Percentiles rank a stretch among this genome's conserved stretches.
Evolutionary conservation across 352 stramenopile genomes (phyloP).

Genomic region (Globisporangium okanoganense): DNA sequence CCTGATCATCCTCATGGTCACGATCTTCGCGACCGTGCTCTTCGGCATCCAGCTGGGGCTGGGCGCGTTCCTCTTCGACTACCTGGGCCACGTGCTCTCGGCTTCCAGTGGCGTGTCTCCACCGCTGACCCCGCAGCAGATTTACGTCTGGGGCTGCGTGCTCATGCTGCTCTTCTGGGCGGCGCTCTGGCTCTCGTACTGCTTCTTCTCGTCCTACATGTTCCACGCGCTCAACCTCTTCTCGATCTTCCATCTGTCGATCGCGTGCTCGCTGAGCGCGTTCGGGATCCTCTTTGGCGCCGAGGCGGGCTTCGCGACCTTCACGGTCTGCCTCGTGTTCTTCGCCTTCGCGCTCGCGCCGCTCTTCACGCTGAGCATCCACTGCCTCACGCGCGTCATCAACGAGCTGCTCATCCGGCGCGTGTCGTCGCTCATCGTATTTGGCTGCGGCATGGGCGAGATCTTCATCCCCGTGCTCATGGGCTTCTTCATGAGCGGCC

Average conservation of each 20-base stretch:
- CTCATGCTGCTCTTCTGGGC: conserved; percentile 77
- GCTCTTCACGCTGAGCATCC: conserved; percentile 79
- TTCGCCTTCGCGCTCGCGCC: conserved; percentile 67
- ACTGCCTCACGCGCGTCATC: conserved; percentile 80
- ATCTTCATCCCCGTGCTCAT: conserved; percentile 83
- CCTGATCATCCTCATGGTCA: conserved; percentile 81
- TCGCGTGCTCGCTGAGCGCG: conserved; percentile 60
- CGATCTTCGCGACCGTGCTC: conserved; percentile 72
- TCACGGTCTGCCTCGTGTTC: conserved; percentile 50
- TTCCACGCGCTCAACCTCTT: conserved; percentile 63
- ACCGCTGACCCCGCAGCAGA: conserved; percentile 20
- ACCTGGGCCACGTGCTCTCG: conserved; percentile 58
- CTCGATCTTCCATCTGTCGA: conserved; percentile 58
- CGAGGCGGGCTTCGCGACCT: conserved; percentile 45
- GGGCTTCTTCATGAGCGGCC: conserved; percentile 85
- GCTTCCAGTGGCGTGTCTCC: conserved; percentile 7
- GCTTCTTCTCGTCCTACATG: conserved; percentile 70
- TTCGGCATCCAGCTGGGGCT: conserved; percentile 76
- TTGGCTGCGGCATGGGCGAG: conserved; percentile 79
- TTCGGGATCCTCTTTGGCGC: conserved; percentile 66
- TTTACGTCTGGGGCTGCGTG: conserved; percentile 52
- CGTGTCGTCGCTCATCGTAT: conserved; percentile 82
- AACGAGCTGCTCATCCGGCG: conserved; percentile 75
- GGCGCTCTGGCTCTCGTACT: conserved; percentile 66
- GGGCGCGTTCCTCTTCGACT: conserved; percentile 79